Evolutionary conservation across 192 early-diverging fungal genomes (phyloP).

Genomic region (Borealophlyctis nickersoniae): DNA sequence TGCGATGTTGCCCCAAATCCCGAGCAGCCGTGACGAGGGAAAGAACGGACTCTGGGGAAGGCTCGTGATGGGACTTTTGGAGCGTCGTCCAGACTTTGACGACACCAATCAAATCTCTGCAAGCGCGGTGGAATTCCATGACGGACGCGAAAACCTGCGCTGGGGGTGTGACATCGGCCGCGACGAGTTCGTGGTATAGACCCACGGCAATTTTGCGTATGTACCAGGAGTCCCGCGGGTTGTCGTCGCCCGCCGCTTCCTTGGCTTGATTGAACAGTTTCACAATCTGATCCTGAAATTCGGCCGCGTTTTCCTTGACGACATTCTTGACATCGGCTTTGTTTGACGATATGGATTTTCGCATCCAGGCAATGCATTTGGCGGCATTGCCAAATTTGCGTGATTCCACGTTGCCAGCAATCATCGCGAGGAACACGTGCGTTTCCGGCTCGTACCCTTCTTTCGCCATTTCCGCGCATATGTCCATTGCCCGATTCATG

Average conservation of each 20-base stretch:
- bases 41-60: background rate
- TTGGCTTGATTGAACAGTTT: conserved; percentile 5
- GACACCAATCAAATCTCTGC: conserved; percentile 17
- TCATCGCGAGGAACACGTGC: conserved; percentile 3
- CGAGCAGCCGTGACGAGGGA: background rate
- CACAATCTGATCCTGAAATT: conserved; percentile 28
- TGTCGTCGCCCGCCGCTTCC: conserved; percentile 3
- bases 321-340: conserved; percentile 2
- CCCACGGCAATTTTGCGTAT: background rate
- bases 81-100: conserved; percentile 28
- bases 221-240: background rate
- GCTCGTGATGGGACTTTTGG: too few species aligned
- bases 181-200: conserved; percentile 29
- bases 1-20: conserved; percentile 13
- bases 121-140: conserved; percentile 11
- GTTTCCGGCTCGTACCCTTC: conserved; percentile 2
- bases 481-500: conserved; percentile 13
- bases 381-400: conserved; percentile 17
- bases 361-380: conserved; percentile 23
- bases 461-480: conserved; percentile 23
- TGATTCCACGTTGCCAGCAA: conserved; percentile 14
- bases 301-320: conserved; percentile 10
- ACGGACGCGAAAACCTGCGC: conserved; percentile 17
- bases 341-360: background rate
- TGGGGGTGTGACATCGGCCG: conserved; percentile 2